phyloP scores from a whole-genome alignment of 768 basidiomycete genomes.

The Naganishia kalamii region DNA sequence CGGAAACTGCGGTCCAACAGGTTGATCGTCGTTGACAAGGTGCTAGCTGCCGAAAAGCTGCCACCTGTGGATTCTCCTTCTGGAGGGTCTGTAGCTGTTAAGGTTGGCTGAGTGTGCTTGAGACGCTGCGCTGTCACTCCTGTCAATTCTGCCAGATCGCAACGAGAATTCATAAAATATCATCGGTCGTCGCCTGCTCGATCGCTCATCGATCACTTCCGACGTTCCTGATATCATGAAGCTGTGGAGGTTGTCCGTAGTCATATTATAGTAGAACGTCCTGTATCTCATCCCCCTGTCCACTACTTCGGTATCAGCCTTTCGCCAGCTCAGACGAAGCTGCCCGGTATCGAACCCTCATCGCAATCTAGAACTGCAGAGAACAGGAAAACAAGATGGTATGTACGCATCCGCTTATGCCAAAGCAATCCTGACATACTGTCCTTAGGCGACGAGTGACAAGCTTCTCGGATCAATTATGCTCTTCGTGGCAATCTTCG shows the following conservation, averaged over 20 bases:
- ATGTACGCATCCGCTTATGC: neutral
- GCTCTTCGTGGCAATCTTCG: conserved; percentile 66
- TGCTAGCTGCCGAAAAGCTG: neutral
- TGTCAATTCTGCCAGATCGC: neutral
- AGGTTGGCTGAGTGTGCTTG: neutral
- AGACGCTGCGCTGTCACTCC: too few species aligned
- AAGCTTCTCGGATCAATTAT: conserved; percentile 71
- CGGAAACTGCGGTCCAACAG: conserved; percentile 7
- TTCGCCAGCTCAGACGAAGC: too few species aligned
- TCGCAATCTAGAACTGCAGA: neutral
- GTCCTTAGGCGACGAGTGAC: conserved; percentile 64
- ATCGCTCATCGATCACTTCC: conserved; percentile 9
- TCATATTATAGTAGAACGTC: too few species aligned
- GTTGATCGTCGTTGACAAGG: neutral
- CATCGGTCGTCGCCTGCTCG: conserved; percentile 7
- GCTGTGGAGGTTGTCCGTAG: neutral
- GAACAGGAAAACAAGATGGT: neutral
- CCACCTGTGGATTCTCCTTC: neutral
- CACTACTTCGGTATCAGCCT: too few species aligned
- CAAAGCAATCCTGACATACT: neutral
- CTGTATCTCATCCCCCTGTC: too few species aligned
- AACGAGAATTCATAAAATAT: conserved; percentile 1
- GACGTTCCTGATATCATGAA: neutral
- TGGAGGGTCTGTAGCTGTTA: neutral
- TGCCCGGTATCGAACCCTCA: too few species aligned